Evolutionary conservation across 2,329 filamentous ascomycete genomes (phyloP), one percentile per base, ranked within the genome.

Genomic region (Alternaria atra): DNA sequence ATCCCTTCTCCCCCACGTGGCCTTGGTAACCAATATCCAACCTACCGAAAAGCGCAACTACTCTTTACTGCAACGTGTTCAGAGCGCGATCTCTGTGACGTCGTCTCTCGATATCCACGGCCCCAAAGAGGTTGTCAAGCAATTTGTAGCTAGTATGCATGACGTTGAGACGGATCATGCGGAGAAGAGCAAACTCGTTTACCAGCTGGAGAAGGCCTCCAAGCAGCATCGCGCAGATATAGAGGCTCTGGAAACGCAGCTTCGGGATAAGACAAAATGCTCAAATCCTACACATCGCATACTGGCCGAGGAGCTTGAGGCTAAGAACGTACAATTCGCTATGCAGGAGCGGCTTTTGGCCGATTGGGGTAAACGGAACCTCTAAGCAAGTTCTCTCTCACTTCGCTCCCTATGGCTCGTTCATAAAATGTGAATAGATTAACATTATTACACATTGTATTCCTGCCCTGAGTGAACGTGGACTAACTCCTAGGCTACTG

Each of bases 91-190:
- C 6, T 60, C 58, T 8, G 39, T 50, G 12, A 52, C 32, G 1
- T 58, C 63, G 0, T 44, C 43, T 4, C 37, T 71, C 30, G 27
- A 70, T 8, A 60, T 71, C 20, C 35, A 55, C 10, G 67, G 67
- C 4, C 67, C 68, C 2, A 35, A 27, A 13, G 30, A 58, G 0
- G 15, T 59, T 6, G 54, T 61, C 2, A 25, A 53, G 0, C 52
- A 61, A 12, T 62, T 70, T 13, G n/a, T 58, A 2, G 37, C 32
- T 5, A 43, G 40, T 1, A 65, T 69, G 60, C 23, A 63, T 8
- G 34, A 44, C 0, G 20, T 46, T 1, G 62, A 61, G 9, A 12
- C 6, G 1, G 59, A 63, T 3, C 58, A 65, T 29, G 17, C 23
- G 3, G 43, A 55, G 13, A 35, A 58, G 13, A 43, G 37, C n/a